Percentiles rank a stretch among this genome's conserved stretches.
phyloP scores from a whole-genome alignment of 2,329 filamentous ascomycete species.

The Aspergillus udagawae region DNA sequence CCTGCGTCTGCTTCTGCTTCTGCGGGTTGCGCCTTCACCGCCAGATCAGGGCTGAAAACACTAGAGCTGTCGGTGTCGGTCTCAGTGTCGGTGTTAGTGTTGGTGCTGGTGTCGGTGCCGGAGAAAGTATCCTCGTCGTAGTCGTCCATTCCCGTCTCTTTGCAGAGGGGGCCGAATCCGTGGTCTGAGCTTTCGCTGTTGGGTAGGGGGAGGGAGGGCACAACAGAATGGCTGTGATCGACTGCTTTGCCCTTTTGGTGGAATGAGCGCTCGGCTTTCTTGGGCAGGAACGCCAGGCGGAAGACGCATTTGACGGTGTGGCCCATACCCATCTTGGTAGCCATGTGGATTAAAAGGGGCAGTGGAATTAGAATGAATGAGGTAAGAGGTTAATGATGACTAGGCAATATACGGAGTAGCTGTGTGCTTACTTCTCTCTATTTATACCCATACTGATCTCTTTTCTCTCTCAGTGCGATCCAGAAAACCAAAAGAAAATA shows the following conservation, averaged over 20 bases:
- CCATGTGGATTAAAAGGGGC: background rate
- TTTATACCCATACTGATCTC: background rate
- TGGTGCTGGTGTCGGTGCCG: background rate
- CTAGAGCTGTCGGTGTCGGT: background rate
- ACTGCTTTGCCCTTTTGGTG: conserved; percentile 13
- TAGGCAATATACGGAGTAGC: background rate
- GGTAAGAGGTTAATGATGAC: background rate
- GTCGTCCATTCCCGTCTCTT: background rate
- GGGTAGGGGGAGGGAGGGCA: background rate
- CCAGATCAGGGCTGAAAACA: conserved; percentile 3
- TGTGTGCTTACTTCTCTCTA: background rate
- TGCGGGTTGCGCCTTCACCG: conserved; percentile 8
- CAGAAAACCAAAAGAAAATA: background rate
- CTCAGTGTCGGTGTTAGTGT: background rate
- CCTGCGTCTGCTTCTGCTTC: background rate
- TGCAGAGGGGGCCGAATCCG: background rate
- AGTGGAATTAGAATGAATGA: background rate
- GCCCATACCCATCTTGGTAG: conserved; percentile 14
- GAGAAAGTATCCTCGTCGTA: conserved; percentile 1
- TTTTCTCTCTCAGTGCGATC: background rate
- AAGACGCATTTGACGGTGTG: conserved; percentile 18
- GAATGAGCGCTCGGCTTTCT: conserved; percentile 9
- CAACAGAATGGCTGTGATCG: background rate
- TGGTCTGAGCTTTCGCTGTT: background rate
- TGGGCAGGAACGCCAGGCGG: conserved; percentile 15